A percentile compares a stretch with the other conserved stretches of the same genome.
phyloP scores from a whole-genome alignment of 2,329 filamentous ascomycete genomes.

The Nothomitra cinnamomea region DNA sequence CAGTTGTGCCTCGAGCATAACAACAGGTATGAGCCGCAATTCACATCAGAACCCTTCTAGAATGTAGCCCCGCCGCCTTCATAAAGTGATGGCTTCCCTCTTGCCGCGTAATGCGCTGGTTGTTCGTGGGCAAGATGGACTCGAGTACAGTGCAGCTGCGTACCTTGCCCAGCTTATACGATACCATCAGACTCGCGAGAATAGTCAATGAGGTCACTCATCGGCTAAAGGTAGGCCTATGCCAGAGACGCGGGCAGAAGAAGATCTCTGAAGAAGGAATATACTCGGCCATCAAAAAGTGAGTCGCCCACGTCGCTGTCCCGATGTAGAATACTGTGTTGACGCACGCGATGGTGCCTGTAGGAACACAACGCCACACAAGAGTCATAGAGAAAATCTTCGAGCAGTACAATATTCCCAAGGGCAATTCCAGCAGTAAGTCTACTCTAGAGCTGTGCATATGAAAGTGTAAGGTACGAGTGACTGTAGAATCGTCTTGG shows the following conservation, averaged over 20 bases:
- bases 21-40: no score
- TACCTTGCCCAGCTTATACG: background rate
- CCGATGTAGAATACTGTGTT: background rate
- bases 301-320: background rate
- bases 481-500: background rate
- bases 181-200: background rate
- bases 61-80: no score
- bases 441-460: no score
- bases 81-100: no score
- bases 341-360: background rate
- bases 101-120: background rate
- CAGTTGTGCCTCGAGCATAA: no score
- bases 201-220: conserved; percentile 2
- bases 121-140: background rate
- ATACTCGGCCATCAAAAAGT: background rate
- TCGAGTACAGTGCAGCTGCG: background rate
- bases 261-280: background rate
- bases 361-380: background rate
- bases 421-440: background rate
- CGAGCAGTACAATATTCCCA: background rate
- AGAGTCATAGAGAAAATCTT: background rate
- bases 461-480: no score
- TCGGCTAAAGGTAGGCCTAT: background rate
- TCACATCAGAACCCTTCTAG: no score
- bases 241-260: background rate